Conservation (phyloP, 2,329 filamentous ascomycete genomes). For the Botrytis aclada region DNA sequence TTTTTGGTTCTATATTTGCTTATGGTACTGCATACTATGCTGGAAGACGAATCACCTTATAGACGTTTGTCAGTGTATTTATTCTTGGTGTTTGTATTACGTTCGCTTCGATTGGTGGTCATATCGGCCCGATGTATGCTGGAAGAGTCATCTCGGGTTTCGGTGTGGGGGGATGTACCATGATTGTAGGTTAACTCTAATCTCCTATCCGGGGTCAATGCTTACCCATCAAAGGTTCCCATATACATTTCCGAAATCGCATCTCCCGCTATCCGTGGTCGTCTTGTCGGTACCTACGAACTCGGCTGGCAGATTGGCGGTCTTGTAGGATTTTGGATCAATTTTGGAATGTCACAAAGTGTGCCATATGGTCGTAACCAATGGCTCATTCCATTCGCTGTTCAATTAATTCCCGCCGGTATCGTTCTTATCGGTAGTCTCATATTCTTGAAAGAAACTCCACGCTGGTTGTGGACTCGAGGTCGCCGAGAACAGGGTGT, state of each 20-base stretch:
- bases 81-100: constrained; percentile 69
- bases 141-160: constrained; percentile 11
- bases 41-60: constrained; percentile 47
- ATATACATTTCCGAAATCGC: constrained; percentile 40
- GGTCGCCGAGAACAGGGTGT: constrained; percentile 53
- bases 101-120: constrained; percentile 47
- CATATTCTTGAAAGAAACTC: constrained; percentile 66
- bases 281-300: constrained; percentile 32
- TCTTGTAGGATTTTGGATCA: constrained; percentile 63
- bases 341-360: constrained; percentile 34
- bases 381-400: constrained; percentile 40
- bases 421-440: constrained; percentile 39
- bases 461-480: constrained; percentile 43
- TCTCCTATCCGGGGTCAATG: constrained; percentile 58
- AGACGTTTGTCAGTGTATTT: constrained; percentile 59
- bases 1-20: constrained; percentile 6
- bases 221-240: constrained; percentile 51
- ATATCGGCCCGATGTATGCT: constrained; percentile 9
- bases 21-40: not conserved
- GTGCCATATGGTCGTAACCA: constrained; percentile 19
- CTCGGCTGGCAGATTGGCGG: constrained; percentile 60
- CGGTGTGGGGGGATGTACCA: constrained; percentile 11
- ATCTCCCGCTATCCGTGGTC: constrained; percentile 30
- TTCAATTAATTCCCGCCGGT: constrained; percentile 38
- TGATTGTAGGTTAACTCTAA: constrained; percentile 57